Base-by-base conservation (phyloP, 2,329 filamentous ascomycete genomes). In the Penicillium sp. region DNA sequence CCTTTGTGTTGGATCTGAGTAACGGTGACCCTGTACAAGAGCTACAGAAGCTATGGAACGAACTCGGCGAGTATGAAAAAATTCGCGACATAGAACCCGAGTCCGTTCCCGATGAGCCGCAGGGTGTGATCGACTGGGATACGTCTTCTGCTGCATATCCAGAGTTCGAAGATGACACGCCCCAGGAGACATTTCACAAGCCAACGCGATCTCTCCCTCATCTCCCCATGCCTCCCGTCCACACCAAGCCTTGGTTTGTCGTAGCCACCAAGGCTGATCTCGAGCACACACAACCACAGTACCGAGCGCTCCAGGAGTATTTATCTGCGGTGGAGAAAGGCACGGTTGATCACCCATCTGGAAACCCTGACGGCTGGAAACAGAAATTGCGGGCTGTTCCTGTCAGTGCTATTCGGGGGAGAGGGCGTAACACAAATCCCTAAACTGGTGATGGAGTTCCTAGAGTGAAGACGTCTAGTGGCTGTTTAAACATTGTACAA, bases 171-270 rank as follows among this genome's bases (percentile, higher is more conserved):
- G 53, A 59, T 15, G 47, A 51, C 9, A 20, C 49, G 11, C 33
- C 48, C 18, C 40, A 54, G 2, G 50, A 56, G 22, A 6, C 58
- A 31, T 43, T 59, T 18, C 54, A 59, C 57, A 59, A 58, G 12
- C 55, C 60, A 1, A 49, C 55, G 29, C 51, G 59, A 8, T 54
- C 58, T 33, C 73, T 84, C 20, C 79, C 77, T 40, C 79, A 75
- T 23, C 72, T 82, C 31, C 73, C 74, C 23, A 75, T 83, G 11
- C 80, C 89, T n/a, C 85, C 88, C 40, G 95, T 97, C 62, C 89
- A 89, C n/a, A 85, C 84, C 31, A 99, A 99, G 77, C 92, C 94
- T 1, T 99, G 94, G 94, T 94, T 96, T 67, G 92, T 97, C 5
- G 86, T 97, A 42, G 93, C 90, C 1, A 97, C 92, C 20, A 97